phyloP scores from a whole-genome alignment of 148 eudicot species.

The Bassia scoparia region DNA sequence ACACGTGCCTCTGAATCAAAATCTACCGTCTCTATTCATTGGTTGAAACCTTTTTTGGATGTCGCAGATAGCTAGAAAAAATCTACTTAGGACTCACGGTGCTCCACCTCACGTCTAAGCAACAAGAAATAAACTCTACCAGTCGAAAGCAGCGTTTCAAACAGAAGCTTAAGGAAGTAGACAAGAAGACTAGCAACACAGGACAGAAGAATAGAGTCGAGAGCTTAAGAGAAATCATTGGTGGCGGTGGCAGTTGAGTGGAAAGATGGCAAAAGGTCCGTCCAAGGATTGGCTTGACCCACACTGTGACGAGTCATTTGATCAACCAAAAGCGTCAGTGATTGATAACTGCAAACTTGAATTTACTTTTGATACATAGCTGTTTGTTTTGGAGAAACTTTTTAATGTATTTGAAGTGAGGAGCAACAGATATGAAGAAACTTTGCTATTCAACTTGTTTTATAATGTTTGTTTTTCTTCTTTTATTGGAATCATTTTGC shows the following conservation, averaged over 20 bases:
- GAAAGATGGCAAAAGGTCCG: constrained; percentile 47
- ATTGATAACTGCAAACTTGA: constrained; percentile 21
- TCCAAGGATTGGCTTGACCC: constrained; percentile 93
- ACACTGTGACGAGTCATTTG: constrained; percentile 87
- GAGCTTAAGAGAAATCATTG: constrained; percentile 74
- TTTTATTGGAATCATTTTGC: neutral
- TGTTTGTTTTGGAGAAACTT: neutral
- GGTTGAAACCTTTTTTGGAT: constrained; percentile 1
- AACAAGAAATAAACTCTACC: constrained; percentile 54
- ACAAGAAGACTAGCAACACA: constrained; percentile 42
- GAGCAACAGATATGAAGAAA: constrained; percentile 6
- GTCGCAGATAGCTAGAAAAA: constrained; percentile 61
- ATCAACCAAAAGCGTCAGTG: constrained; percentile 39
- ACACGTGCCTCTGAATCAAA: neutral
- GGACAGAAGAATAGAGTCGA: constrained; percentile 86
- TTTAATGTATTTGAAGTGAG: neutral
- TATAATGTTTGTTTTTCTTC: neutral
- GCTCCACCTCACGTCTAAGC: constrained; percentile 90
- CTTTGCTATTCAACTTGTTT: constrained; percentile 3
- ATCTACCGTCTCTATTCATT: neutral
- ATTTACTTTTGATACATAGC: neutral
- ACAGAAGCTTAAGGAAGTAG: constrained; percentile 94
- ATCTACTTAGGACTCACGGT: constrained; percentile 95
- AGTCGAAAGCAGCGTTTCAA: constrained; percentile 80
- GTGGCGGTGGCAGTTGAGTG: constrained; percentile 41